phyloP scores from a whole-genome alignment of 1,284 basidiomycete genomes.

The Pyrrhoderma noxium region DNA sequence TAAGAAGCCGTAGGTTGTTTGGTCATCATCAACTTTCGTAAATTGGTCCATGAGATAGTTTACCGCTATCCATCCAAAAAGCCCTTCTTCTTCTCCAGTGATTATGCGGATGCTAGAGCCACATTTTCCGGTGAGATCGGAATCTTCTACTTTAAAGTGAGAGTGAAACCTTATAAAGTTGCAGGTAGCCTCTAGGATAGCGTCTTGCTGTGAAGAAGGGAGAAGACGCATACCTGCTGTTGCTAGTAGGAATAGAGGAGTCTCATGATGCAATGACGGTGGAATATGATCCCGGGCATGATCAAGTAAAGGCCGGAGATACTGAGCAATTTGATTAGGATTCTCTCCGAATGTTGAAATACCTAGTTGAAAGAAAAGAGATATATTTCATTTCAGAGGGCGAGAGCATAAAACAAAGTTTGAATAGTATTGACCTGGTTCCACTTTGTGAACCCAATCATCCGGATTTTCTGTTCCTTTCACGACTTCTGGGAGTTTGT shows the following conservation, averaged over 20 bases:
- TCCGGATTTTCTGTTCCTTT: constrained; percentile 80
- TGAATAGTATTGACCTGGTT: constrained; percentile 67
- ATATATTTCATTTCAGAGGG: constrained; percentile 1
- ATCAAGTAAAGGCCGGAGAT: constrained; percentile 77
- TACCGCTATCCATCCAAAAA: constrained; percentile 98
- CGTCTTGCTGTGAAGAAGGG: constrained; percentile 57
- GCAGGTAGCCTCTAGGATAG: constrained; percentile 74
- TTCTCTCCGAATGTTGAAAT: constrained; percentile 78
- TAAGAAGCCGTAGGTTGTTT: constrained; percentile 92
- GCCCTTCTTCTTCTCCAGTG: constrained; percentile 94
- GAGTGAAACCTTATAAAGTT: constrained; percentile 67
- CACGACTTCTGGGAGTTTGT: constrained; percentile 75
- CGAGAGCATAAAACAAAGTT: background rate
- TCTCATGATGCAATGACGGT: constrained; percentile 72
- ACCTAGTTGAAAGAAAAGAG: constrained; percentile 40
- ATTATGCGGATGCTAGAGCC: constrained; percentile 90
- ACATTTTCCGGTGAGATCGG: constrained; percentile 67
- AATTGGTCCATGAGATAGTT: constrained; percentile 99
- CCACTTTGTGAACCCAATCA: constrained; percentile 87
- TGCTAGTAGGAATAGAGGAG: constrained; percentile 90
- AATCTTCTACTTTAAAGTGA: constrained; percentile 64
- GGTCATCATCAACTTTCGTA: constrained; percentile 47
- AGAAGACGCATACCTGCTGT: constrained; percentile 97
- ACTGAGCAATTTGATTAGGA: constrained; percentile 61
- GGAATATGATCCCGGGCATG: constrained; percentile 85